Evolutionary conservation across 768 basidiomycete genomes (phyloP), one percentile per base, ranked within the genome.

Genomic region (Sistotremastrum niveocremeum): DNA sequence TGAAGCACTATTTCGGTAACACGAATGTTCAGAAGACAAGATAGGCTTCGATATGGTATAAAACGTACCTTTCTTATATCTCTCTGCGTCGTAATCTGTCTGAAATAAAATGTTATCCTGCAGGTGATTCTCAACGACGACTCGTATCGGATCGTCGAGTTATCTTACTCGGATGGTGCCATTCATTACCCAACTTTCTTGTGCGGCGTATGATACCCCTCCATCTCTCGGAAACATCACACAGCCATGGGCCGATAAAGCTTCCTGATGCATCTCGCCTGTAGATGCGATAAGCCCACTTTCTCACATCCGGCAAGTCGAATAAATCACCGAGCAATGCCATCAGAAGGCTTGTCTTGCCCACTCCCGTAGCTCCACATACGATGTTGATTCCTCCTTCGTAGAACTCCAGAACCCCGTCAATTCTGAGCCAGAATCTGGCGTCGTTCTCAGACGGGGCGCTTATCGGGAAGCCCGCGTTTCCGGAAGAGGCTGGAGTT

Each of bases 101-200:
- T 66, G 65, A 47, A 69, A 69, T 7, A 67, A 41, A 39, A 69
- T 66, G 48, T 69, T 69, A 6, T 65, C 61, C 56, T 62, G 36
- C 6, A 28, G 29, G 33, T 29, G 20, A 46, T 20, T 34, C 34
- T 20, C 20, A 2, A 20, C 2, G 2, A 2, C 20, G 20, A 20
- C 1, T 20, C 20, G 20, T 2, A 20, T 20, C 20, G 20, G 20
- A 20, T 20, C 1, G 20, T 20, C 20, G 20, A 2, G 20, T 20
- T 1, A 1, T 20, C 63, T 40, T 42, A 77, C 79, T 57, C 64
- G 67, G 44, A 86, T 82, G 0, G 82, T 85, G 48, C 81, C 82
- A 51, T 86, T 88, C 58, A 80, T 74, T 2, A 88, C 78, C 85
- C 85, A 93, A 4, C 81, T 77, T 56, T 88, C 84, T 58, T 93